Percentiles rank a stretch among this genome's conserved stretches.
These are phyloP conservation scores for Macrolepiota albuminosa DNA, from an alignment of 768 basidiomycete species.

Conservation along the genomic window DNA sequence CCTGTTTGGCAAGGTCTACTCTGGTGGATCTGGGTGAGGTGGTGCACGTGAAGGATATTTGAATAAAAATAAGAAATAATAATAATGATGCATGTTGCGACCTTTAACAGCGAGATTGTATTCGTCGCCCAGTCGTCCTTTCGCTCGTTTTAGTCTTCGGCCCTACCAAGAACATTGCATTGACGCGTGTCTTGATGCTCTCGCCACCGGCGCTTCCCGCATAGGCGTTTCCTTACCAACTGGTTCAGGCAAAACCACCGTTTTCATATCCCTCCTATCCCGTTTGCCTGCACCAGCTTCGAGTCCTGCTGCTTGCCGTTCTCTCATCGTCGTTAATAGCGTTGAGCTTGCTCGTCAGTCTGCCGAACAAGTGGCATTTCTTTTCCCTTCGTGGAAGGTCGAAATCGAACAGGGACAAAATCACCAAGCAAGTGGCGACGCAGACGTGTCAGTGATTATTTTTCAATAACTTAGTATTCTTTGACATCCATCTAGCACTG, in stretches of 20 bases:
- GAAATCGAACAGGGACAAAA: constrained; percentile 89
- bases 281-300: constrained; percentile 44
- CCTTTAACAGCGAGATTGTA: constrained; percentile 5
- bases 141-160: constrained; percentile 42
- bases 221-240: constrained; percentile 85
- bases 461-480: not conserved
- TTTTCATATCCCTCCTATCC: constrained; percentile 81
- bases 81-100: constrained; percentile 4
- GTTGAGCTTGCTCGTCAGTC: constrained; percentile 89
- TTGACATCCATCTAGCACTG: constrained; percentile 47
- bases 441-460: constrained; percentile 67
- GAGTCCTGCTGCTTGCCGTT: constrained; percentile 43
- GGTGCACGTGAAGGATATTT: not conserved
- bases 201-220: constrained; percentile 61
- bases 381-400: constrained; percentile 72
- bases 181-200: constrained; percentile 67
- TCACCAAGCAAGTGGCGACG: constrained; percentile 69
- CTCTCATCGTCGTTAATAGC: constrained; percentile 85
- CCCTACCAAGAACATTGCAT: constrained; percentile 88
- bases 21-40: constrained; percentile 67
- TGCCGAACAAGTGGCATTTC: constrained; percentile 57
- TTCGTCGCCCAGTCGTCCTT: constrained; percentile 2
- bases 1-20: constrained; percentile 99
- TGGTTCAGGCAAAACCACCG: constrained; percentile 85
- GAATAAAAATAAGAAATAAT: not conserved